Conservation (phyloP, 225 moss, liverwort and hornwort species). For the Lunularia cruciata region DNA sequence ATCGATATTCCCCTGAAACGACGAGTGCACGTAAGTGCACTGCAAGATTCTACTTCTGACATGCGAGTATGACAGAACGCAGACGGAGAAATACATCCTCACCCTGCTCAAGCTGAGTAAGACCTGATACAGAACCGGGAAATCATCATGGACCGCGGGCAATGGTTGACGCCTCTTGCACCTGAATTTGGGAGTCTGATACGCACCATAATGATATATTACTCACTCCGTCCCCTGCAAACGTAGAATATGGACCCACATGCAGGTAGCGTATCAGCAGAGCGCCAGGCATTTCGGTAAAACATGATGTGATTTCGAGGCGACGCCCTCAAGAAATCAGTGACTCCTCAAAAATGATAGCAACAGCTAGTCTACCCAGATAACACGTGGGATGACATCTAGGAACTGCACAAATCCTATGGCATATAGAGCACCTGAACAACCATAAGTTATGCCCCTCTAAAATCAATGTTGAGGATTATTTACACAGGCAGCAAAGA, state of each 20-base stretch:
- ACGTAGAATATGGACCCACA: not conserved
- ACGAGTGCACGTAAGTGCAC: not conserved
- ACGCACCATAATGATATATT: not conserved
- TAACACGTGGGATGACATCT: constrained; percentile 1
- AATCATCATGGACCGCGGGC: constrained; percentile 8
- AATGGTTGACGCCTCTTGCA: not conserved
- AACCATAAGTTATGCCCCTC: constrained; percentile 33
- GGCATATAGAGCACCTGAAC: constrained; percentile 42
- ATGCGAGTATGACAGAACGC: constrained; percentile 1
- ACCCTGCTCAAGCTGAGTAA: not conserved
- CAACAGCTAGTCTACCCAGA: constrained; percentile 2
- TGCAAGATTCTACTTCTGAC: constrained; percentile 4
- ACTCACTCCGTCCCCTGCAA: not conserved
- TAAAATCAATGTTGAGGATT: constrained; percentile 50
- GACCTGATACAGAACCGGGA: constrained; percentile 4
- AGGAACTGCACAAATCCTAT: constrained; percentile 23
- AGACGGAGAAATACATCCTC: not conserved
- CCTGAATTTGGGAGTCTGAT: not conserved
- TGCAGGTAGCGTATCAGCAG: not conserved
- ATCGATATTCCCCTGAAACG: not conserved
- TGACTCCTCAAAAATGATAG: constrained; percentile 4
- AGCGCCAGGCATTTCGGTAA: not conserved
- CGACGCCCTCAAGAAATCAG: constrained; percentile 9
- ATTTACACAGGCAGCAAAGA: constrained; percentile 44
- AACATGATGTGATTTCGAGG: not conserved